Evolutionary conservation across 2,329 filamentous ascomycete species (phyloP), one percentile per base, ranked within the genome.

Genomic region (Ophioceras dolichostomum): DNA sequence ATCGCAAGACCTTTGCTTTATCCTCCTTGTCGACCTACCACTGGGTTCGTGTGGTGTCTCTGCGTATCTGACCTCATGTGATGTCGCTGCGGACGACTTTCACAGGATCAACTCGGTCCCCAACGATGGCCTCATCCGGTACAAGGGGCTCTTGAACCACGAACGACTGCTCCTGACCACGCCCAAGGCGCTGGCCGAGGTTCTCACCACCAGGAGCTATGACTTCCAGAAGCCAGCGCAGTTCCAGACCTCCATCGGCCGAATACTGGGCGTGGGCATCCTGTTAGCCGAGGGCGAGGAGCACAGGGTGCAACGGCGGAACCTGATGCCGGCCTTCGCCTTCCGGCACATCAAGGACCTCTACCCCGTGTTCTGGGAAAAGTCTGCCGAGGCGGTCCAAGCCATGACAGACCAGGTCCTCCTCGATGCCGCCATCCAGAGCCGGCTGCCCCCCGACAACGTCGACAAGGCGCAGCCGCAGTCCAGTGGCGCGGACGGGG

Each of bases 271-370:
- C 9, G 60, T 79, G 10, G 83, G 83, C 9, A 62, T 89, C 12
- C 59, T 95, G 27, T 63, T 95, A 10, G 83, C 85, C 2, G 88
- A 95, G 57, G 88, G 88, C n/a, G 83, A 93, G 10, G 83, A 88
- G 49, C 89, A 95, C 57, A 91, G 82, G 61, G 63, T 73, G 48
- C 83, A 87, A 60, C 72, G 88, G 33, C 87, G 83, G 54, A 77
- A 80, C 40, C 70, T 94, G 14, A 75, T 80, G 61, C 86, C 86
- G 0, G 83, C 85, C 2, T 94, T 94, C 55, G 70, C 77, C n/a
- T 93, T 85, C 51, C 73, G 86, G 17, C 83, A 93, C 49, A 67
- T 94, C 54, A 93, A 91, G 53, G 73, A 89, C 41, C 62, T 94
- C 12, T 91, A 93, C 48, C 80, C 85, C 0, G 61, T 82, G 5